Base-by-base conservation (phyloP, 2,329 filamentous ascomycete species). In the Hortaea werneckii region DNA sequence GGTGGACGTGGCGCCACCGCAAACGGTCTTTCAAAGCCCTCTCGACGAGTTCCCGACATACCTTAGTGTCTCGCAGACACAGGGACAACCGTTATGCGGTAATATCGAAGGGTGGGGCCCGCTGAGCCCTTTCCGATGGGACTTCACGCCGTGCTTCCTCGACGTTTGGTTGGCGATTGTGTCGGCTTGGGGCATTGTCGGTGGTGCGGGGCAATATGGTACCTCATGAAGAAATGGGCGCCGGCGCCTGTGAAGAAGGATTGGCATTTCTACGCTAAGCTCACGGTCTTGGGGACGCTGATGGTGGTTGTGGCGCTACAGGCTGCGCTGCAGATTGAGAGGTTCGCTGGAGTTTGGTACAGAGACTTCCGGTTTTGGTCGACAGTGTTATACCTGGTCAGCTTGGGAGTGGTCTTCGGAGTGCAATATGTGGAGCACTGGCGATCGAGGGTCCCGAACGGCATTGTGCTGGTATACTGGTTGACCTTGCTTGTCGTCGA, bases 101-200 rank as follows among this genome's bases (percentile, higher is more conserved):
- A 92, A 95, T 67, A 73, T 75, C 45, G 90, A 96, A 68, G 94
- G 92, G 59, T 98, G 92, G 92, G 94, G 94, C 1, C 92, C 92
- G 20, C 64, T 98, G 63, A 95, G 88, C 67, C 81, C 82, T 32
- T 75, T 81, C 55, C 78, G 90, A 65, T 95, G 87, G 67, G 92
- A 98, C 69, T 88, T 98, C 60, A 96, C 92, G 11, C 90, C 92
- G 37, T 98, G 92, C 72, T 98, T 98, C 63, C 81, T 96, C 58
- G 94, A 98, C 64, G 79, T 94, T 20, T 89, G 87, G 79, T 79
- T 96, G 48, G 79, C 85, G 30, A 69, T 76, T 1, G 85, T 95
- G 28, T 58, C 58, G 20, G 86, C 87, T 6, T 94, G 83, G 69
- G 89, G 90, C 11, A 73, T 95, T 26, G 45, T 95, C 26, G 76